Percentiles rank a stretch among this genome's conserved stretches.
Evolutionary conservation across 139 green algal species (phyloP).

Genomic region (Zygnema cylindricum): DNA sequence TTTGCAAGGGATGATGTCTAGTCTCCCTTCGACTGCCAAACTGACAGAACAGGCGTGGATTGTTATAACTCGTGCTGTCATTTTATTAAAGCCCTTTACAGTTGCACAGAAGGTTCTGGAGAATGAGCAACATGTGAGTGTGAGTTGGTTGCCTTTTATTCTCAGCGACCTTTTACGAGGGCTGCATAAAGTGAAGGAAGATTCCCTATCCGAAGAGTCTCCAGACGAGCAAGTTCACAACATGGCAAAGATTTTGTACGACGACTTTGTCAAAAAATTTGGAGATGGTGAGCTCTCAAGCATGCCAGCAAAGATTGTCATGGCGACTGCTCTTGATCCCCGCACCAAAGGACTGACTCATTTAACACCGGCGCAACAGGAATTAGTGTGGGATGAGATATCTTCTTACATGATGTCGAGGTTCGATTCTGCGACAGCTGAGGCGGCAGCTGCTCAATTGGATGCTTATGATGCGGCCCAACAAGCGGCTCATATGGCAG

Average conservation of each 20-base stretch:
- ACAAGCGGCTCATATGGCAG: background rate
- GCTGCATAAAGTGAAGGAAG: background rate
- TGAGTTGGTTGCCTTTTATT: background rate
- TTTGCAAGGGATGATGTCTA: background rate
- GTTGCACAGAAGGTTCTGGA: background rate
- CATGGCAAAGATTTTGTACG: background rate
- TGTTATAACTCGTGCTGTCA: background rate
- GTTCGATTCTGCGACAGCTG: background rate
- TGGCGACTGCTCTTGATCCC: background rate
- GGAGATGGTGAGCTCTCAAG: background rate
- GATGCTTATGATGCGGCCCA: background rate
- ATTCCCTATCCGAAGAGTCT: background rate
- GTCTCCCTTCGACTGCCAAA: background rate
- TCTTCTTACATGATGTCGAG: background rate
- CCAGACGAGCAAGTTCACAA: background rate
- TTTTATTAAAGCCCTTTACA: background rate
- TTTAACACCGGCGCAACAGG: background rate
- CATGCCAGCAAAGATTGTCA: background rate
- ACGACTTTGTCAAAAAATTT: background rate
- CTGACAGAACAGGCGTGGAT: background rate
- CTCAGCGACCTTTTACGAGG: background rate
- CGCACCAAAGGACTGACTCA: background rate
- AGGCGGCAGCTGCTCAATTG: background rate
- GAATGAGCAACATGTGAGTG: background rate
- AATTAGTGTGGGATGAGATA: background rate